Conservation (phyloP, 148 eudicot genomes). For the Heliamphora exappendiculata region DNA sequence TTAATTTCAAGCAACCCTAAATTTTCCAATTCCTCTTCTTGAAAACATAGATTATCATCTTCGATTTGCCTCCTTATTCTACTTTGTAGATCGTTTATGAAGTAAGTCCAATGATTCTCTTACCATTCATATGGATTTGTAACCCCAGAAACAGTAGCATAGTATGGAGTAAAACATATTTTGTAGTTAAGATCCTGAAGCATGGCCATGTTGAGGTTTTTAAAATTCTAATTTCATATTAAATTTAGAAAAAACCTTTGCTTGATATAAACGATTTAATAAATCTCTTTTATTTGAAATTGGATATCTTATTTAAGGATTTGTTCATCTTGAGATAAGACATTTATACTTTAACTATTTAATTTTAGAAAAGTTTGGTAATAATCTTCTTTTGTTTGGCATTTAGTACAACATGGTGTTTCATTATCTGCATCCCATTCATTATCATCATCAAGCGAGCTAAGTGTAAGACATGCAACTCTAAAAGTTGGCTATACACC, state of each 20-base stretch:
- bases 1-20: not conserved
- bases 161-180: not conserved
- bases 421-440: not conserved
- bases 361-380: no score
- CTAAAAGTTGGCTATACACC: not conserved
- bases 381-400: no score
- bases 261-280: no score
- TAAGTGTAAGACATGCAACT: not conserved
- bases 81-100: not conserved
- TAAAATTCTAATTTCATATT: no score
- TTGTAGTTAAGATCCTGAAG: not conserved
- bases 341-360: no score
- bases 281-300: no score
- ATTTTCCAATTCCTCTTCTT: not conserved
- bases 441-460: not conserved
- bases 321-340: no score
- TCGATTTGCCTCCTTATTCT: not conserved
- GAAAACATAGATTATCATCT: not conserved
- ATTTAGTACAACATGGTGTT: no score
- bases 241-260: no score
- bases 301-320: no score
- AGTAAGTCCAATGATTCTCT: not conserved
- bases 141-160: not conserved
- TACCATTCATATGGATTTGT: not conserved
- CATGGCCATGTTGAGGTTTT: constrained; percentile 1